A percentile compares a stretch with the other conserved stretches of the same genome.
Evolutionary conservation across 1,139 yeast species (phyloP).

Genomic region (Meyerozyma carpophila): DNA sequence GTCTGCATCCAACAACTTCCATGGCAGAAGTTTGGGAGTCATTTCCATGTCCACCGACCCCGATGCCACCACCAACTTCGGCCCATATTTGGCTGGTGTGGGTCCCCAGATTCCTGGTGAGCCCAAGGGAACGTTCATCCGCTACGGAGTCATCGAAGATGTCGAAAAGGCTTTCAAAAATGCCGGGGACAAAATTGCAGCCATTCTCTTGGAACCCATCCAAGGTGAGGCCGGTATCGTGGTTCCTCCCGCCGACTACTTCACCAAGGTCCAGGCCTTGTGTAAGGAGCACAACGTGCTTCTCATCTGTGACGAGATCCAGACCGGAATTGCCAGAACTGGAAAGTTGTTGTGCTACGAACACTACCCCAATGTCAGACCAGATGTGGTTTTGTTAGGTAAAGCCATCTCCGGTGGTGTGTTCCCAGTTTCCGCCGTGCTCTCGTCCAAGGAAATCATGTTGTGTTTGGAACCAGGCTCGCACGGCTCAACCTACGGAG

Average conservation of each 20-base stretch:
- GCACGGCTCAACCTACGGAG: slow-evolving; percentile 97
- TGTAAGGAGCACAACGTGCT: slow-evolving; percentile 82
- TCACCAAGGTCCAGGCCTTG: slow-evolving; percentile 63
- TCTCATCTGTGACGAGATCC: slow-evolving; percentile 93
- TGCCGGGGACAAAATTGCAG: slow-evolving; percentile 90
- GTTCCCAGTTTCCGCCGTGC: slow-evolving; percentile 84
- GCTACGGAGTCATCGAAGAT: slow-evolving; percentile 83
- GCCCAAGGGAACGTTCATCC: slow-evolving; percentile 45
- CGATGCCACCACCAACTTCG: slow-evolving; percentile 83
- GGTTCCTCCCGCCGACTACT: slow-evolving; percentile 83
- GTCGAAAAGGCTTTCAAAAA: slow-evolving; percentile 75
- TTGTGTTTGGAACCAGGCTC: slow-evolving; percentile 89
- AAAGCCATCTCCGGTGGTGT: slow-evolving; percentile 97
- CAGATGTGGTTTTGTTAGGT: slow-evolving; percentile 85
- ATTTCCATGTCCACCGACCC: slow-evolving; percentile 96
- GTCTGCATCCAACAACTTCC: slow-evolving; percentile 87
- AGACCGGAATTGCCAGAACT: slow-evolving; percentile 96
- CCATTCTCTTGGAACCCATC: slow-evolving; percentile 88
- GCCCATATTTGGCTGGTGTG: slow-evolving; percentile 82
- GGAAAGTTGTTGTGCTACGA: slow-evolving; percentile 91
- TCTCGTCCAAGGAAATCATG: slow-evolving; percentile 87
- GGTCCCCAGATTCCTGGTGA: slow-evolving; percentile 77
- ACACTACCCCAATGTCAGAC: slow-evolving; percentile 73
- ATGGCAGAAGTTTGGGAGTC: slow-evolving; percentile 93
- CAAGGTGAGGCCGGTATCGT: slow-evolving; percentile 99